Evolutionary conservation across 2,329 filamentous ascomycete genomes (phyloP).

Genomic region (Aspergillus sergii): DNA sequence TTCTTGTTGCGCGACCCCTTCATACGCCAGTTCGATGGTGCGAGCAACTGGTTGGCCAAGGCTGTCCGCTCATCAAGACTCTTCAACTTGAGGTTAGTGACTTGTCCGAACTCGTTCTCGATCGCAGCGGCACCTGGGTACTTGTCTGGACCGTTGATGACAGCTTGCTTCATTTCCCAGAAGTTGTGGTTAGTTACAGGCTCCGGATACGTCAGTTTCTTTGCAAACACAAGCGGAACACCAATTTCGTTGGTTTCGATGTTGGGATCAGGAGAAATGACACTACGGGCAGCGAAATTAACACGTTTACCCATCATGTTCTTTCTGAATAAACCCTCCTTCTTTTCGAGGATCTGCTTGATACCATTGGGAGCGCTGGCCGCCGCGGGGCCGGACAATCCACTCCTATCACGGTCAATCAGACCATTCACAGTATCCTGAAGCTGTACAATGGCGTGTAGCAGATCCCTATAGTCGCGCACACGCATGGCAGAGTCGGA

Average conservation of each 20-base stretch:
- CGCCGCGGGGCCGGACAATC: constrained; percentile 74
- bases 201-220: constrained; percentile 93
- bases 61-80: constrained; percentile 84
- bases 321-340: constrained; percentile 96
- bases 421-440: constrained; percentile 92
- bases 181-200: constrained; percentile 98
- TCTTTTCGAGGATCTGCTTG: constrained; percentile 97
- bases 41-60: constrained; percentile 88
- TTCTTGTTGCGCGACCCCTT: constrained; percentile 88
- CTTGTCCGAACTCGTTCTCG: constrained; percentile 91
- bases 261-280: constrained; percentile 97
- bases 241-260: constrained; percentile 99
- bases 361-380: constrained; percentile 87
- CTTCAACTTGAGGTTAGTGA: constrained; percentile 85
- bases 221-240: constrained; percentile 96
- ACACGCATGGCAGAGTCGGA: constrained; percentile 50
- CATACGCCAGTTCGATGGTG: constrained; percentile 73
- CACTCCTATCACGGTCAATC: constrained; percentile 86
- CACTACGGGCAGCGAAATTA: constrained; percentile 94
- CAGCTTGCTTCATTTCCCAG: constrained; percentile 90
- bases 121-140: constrained; percentile 95
- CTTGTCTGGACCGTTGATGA: constrained; percentile 89
- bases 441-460: constrained; percentile 78
- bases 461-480: constrained; percentile 73
- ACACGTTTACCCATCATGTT: constrained; percentile 99